Percentiles rank a stretch among this genome's conserved stretches.
Evolutionary conservation across 2,329 filamentous ascomycete genomes (phyloP).

Genomic region (Iodosphaeria phyllophila): DNA sequence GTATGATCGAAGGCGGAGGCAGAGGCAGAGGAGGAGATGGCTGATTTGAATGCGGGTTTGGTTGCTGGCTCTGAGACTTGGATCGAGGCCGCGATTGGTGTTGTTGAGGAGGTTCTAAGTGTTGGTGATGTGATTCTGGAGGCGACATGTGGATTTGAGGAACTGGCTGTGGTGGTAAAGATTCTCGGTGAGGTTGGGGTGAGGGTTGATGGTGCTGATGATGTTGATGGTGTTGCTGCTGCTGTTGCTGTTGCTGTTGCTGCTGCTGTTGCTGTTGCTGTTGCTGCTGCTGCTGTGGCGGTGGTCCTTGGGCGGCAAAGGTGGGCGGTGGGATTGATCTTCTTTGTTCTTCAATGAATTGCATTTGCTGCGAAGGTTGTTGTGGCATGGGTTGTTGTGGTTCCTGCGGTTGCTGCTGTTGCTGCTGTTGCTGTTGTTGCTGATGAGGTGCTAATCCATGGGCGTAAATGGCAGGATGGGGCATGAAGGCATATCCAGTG

Average conservation of each 20-base stretch:
- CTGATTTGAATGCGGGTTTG: too few relatives aligned
- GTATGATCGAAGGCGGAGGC: slow-evolving; percentile 7
- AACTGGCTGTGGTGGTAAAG: slow-evolving; percentile 25
- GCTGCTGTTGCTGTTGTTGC: slow-evolving; percentile 45
- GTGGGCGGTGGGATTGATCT: slow-evolving; percentile 13
- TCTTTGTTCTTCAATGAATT: too few relatives aligned
- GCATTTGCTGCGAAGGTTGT: slow-evolving; percentile 10
- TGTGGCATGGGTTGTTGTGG: slow-evolving; percentile 21
- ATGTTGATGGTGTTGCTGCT: slow-evolving; percentile 38
- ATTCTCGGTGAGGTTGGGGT: slow-evolving; percentile 35
- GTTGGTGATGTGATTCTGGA: slow-evolving; percentile 29
- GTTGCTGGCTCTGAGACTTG: slow-evolving; percentile 25
- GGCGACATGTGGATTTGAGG: slow-evolving; percentile 27
- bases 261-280: slow-evolving; percentile 14
- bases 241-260: slow-evolving; percentile 18
- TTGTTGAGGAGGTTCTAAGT: slow-evolving; percentile 17
- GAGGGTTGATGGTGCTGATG: slow-evolving; percentile 35
- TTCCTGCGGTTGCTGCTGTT: slow-evolving; percentile 13
- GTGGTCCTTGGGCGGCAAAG: slow-evolving; percentile 14
- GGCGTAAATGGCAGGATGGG: slow-evolving; percentile 73
- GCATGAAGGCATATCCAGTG: slow-evolving; percentile 68
- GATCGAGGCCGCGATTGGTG: slow-evolving; percentile 26
- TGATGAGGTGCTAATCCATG: too few relatives aligned
- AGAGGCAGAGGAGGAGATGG: slow-evolving; percentile 4
- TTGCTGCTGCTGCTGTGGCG: slow-evolving; percentile 13